These are phyloP conservation scores for Vaccinium macrocarpon DNA, from an alignment of 148 eudicot species.

Conservation along the genomic window DNA sequence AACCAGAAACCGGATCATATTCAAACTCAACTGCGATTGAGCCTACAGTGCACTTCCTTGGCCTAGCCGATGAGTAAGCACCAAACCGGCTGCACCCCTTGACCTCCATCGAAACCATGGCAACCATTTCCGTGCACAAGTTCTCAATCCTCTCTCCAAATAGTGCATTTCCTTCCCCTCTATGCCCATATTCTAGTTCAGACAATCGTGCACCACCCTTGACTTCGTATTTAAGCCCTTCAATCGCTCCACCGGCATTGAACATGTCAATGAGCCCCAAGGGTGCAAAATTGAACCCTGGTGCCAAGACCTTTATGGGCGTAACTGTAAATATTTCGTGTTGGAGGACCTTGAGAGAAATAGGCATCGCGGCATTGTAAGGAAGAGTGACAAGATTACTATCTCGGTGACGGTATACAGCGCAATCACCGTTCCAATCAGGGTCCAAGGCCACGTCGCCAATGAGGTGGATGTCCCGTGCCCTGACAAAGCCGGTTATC, in stretches of 20 bases:
- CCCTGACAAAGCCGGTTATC: conserved; percentile 52
- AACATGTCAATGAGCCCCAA: conserved; percentile 88
- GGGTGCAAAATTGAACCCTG: conserved; percentile 65
- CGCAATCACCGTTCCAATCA: conserved; percentile 62
- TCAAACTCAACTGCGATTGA: conserved; percentile 42
- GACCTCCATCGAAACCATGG: conserved; percentile 52
- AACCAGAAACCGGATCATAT: conserved; percentile 54
- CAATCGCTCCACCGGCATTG: conserved; percentile 86
- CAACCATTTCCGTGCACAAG: conserved; percentile 36
- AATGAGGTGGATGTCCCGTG: conserved; percentile 69
- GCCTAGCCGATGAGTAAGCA: conserved; percentile 66
- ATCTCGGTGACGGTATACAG: conserved; percentile 45
- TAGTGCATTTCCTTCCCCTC: conserved; percentile 22
- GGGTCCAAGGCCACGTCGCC: conserved; percentile 54
- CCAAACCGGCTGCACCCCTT: conserved; percentile 87
- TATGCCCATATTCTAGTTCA: conserved; percentile 21
- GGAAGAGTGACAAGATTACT: conserved; percentile 52
- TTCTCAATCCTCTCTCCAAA: conserved; percentile 13
- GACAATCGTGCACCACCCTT: conserved; percentile 34
- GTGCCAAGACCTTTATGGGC: conserved; percentile 53
- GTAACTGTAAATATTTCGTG: conserved; percentile 66
- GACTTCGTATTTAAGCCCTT: conserved; percentile 57
- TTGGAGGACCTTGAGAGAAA: conserved; percentile 80
- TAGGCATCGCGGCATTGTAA: conserved; percentile 45
- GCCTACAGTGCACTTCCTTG: conserved; percentile 63